A percentile compares a stretch with the other conserved stretches of the same genome.
Conservation (phyloP, 2,329 filamentous ascomycete genomes). For the Botrytis cinerea region DNA sequence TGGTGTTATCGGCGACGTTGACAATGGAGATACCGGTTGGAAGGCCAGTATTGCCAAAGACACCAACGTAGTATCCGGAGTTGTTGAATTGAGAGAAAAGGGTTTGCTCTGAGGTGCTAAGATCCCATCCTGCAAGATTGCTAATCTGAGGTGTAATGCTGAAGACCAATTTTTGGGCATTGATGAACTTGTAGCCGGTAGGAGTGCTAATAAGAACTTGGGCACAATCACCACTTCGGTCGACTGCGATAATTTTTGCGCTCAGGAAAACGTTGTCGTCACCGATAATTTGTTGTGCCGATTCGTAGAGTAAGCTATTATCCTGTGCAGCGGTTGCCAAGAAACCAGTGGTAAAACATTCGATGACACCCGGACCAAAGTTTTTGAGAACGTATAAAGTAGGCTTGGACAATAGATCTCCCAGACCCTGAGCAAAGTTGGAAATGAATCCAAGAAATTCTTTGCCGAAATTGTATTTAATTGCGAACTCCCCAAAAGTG, state of each 20-base stretch:
- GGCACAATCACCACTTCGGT: slow-evolving; percentile 29
- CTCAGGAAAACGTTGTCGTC: slow-evolving; percentile 28
- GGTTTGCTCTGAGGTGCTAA: slow-evolving; percentile 41
- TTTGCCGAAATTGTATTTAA: slow-evolving; percentile 42
- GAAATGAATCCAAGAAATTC: slow-evolving; percentile 47
- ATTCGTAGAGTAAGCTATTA: slow-evolving; percentile 32
- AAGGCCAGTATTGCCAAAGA: slow-evolving; percentile 46
- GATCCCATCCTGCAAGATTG: slow-evolving; percentile 44
- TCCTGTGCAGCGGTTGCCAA: slow-evolving; percentile 25
- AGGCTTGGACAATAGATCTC: slow-evolving; percentile 47
- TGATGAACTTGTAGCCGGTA: slow-evolving; percentile 41
- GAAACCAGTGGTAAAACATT: slow-evolving; percentile 26
- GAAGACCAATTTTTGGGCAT: slow-evolving; percentile 46
- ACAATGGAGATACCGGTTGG: slow-evolving; percentile 32
- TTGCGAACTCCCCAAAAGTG: slow-evolving; percentile 33
- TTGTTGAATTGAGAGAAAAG: slow-evolving; percentile 46
- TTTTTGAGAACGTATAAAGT: slow-evolving; percentile 51
- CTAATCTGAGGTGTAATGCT: slow-evolving; percentile 46
- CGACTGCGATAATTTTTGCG: slow-evolving; percentile 27
- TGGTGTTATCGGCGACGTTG: slow-evolving; percentile 38
- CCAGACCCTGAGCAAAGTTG: slow-evolving; percentile 47
- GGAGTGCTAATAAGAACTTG: slow-evolving; percentile 41
- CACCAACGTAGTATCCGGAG: slow-evolving; percentile 44
- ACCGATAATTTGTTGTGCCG: slow-evolving; percentile 16
- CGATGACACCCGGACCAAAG: slow-evolving; percentile 38